Evolutionary conservation across 2,329 filamentous ascomycete species (phyloP).

Genomic region (Phialophora macrospora): DNA sequence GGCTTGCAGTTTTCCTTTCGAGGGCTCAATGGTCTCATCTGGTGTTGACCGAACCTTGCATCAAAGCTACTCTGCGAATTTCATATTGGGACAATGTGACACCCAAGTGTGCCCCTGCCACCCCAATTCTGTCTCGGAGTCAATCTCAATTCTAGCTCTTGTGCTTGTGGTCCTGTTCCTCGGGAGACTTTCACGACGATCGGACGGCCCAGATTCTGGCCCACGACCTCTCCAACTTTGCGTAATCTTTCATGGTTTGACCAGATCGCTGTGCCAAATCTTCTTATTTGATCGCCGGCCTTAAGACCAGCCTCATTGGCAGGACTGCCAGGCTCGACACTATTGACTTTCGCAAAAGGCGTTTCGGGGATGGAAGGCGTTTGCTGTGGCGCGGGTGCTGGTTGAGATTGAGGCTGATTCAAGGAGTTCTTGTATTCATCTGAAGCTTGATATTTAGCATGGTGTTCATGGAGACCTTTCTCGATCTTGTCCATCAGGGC

Average conservation of each 20-base stretch:
- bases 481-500: conserved; percentile 83
- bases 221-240: conserved; percentile 87
- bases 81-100: conserved; percentile 82
- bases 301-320: conserved; percentile 81
- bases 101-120: conserved; percentile 85
- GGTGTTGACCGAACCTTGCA: not conserved
- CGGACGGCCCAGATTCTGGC: conserved; percentile 79
- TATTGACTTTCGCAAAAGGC: conserved; percentile 89
- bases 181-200: conserved; percentile 34
- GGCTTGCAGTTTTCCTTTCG: not conserved
- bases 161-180: conserved; percentile 34
- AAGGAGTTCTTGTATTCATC: conserved; percentile 41
- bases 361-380: conserved; percentile 50
- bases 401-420: conserved; percentile 29
- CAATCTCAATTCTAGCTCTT: conserved; percentile 70
- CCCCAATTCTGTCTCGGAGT: conserved; percentile 84
- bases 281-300: conserved; percentile 77
- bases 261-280: conserved; percentile 82
- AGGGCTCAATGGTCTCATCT: not conserved
- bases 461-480: conserved; percentile 83
- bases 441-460: conserved; percentile 67
- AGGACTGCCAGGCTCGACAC: conserved; percentile 76
- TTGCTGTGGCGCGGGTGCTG: conserved; percentile 34
- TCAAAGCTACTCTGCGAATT: not conserved
- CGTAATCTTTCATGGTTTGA: conserved; percentile 83